Base-by-base conservation (phyloP, 495 filamentous ascomycete species). In the Bombardia bombarda region DNA sequence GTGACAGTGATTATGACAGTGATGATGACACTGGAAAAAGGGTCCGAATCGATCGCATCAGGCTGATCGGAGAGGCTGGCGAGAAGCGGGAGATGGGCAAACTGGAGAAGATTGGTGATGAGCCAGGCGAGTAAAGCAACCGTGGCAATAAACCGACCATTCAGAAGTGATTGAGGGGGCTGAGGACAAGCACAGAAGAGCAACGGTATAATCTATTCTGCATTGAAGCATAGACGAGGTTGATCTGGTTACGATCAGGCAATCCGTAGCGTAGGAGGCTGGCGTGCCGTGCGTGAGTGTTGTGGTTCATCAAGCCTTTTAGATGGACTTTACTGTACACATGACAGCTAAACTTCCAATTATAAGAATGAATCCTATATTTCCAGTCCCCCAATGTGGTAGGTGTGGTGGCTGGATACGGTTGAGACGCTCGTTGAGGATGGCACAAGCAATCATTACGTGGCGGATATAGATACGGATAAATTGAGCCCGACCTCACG, bases 81-180 rank as follows among this genome's bases (percentile, higher is more conserved):
- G 86, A 93, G 74, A 93, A 93, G 75, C 72, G 87, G 41, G 84
- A 88, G 36, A 83, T 86, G 77, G 92, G 89, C 38, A 95, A 95
- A 73, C 67, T 98, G 51, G 87, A 95, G 77, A 97, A 97, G 77
- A 79, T 95, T 57, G 87, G 83, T 9, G 85, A 94, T 56, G 82
- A 87, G 60, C 62, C 69, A 17, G 79, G 74, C 49, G 77, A 84
- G 67, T 79, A 72, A 56, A 38, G 26, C n/a, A n/a, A n/a, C n/a
- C n/a, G n/a, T n/a, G n/a, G n/a, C n/a, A n/a, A n/a, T n/a, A n/a
- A n/a, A n/a, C 18, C 19, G 26, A 3, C 26, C 9, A 13, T 8
- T 10, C 9, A 28, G 26, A 28, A 2, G 26, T 28, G 3, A 28
- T 28, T 13, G 23, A 34, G 32, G 25, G 18, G 32, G 38, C 26